These are phyloP conservation scores for Collybiopsis confluens DNA, from an alignment of 768 basidiomycete genomes.

Conservation along the genomic window DNA sequence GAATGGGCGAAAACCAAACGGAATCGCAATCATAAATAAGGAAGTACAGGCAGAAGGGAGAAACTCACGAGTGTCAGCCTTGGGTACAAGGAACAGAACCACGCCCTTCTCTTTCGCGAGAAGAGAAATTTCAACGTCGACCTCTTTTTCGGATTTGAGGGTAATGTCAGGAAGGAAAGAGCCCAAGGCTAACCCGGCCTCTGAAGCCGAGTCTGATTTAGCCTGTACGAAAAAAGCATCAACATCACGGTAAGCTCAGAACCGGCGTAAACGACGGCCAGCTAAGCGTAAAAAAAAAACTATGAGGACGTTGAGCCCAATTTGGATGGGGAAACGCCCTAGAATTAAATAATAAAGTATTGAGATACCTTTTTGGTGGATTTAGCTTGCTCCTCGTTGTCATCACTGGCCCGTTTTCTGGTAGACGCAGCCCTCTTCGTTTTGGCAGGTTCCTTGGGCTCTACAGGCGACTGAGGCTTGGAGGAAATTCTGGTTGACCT, in stretches of 20 bases:
- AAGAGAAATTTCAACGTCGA: slow-evolving; percentile 65
- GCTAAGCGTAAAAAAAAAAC: too few relatives aligned
- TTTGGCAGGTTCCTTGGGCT: background rate
- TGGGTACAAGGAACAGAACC: slow-evolving; percentile 80
- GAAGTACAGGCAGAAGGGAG: background rate
- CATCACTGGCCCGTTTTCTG: slow-evolving; percentile 4
- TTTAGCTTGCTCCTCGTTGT: background rate
- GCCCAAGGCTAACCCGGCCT: slow-evolving; percentile 39
- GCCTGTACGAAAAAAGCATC: background rate
- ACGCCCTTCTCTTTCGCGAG: slow-evolving; percentile 69
- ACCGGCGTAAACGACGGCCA: background rate
- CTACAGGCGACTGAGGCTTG: slow-evolving; percentile 1
- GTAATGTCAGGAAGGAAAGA: slow-evolving; percentile 63
- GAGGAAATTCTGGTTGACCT: slow-evolving; percentile 8
- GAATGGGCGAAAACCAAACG: too few relatives aligned
- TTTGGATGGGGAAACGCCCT: too few relatives aligned
- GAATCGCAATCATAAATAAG: slow-evolving; percentile 4
- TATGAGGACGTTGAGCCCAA: too few relatives aligned
- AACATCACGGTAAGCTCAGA: background rate
- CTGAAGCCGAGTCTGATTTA: slow-evolving; percentile 1
- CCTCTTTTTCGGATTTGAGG: slow-evolving; percentile 82
- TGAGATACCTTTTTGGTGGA: slow-evolving; percentile 2
- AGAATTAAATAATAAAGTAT: background rate
- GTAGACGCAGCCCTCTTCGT: slow-evolving; percentile 1
- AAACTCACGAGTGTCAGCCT: slow-evolving; percentile 76